A percentile compares a stretch with the other conserved stretches of the same genome.
Evolutionary conservation across 1,284 basidiomycete species (phyloP).

Genomic region (Earliella scabrosa): DNA sequence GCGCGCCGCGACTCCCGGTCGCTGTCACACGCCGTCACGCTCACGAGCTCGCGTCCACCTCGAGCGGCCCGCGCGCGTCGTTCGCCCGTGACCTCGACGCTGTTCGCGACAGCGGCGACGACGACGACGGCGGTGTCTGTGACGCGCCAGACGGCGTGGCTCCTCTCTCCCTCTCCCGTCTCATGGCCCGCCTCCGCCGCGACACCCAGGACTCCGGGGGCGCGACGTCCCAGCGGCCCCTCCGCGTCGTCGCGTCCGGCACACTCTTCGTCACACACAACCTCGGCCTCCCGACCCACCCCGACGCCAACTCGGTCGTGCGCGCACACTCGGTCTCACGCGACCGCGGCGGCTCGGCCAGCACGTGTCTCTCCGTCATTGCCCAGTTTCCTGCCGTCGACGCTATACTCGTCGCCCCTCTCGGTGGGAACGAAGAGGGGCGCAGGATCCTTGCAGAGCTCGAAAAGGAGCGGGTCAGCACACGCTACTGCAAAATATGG

Average conservation of each 20-base stretch:
- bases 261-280: slow-evolving; percentile 79
- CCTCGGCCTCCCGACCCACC: slow-evolving; percentile 62
- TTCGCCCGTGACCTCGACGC: background rate
- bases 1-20: too few relatives aligned
- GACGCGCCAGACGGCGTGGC: slow-evolving; percentile 8
- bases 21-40: background rate
- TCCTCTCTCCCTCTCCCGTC: background rate
- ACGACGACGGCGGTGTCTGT: slow-evolving; percentile 9
- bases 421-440: slow-evolving; percentile 74
- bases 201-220: slow-evolving; percentile 31
- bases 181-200: slow-evolving; percentile 38
- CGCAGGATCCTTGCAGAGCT: slow-evolving; percentile 63
- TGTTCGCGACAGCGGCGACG: slow-evolving; percentile 17
- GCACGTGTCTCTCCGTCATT: slow-evolving; percentile 69
- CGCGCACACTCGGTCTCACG: slow-evolving; percentile 74
- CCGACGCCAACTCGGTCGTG: slow-evolving; percentile 56
- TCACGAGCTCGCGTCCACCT: background rate
- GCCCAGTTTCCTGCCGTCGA: slow-evolving; percentile 73
- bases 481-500: slow-evolving; percentile 75
- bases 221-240: slow-evolving; percentile 37
- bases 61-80: background rate
- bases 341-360: slow-evolving; percentile 71
- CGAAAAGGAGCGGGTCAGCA: slow-evolving; percentile 68
- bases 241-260: slow-evolving; percentile 77
- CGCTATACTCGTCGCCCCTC: slow-evolving; percentile 70